A percentile compares a stretch with the other conserved stretches of the same genome.
These are phyloP conservation scores for Pythium pyrilobum DNA, from an alignment of 352 stramenopile genomes.

Conservation along the genomic window DNA sequence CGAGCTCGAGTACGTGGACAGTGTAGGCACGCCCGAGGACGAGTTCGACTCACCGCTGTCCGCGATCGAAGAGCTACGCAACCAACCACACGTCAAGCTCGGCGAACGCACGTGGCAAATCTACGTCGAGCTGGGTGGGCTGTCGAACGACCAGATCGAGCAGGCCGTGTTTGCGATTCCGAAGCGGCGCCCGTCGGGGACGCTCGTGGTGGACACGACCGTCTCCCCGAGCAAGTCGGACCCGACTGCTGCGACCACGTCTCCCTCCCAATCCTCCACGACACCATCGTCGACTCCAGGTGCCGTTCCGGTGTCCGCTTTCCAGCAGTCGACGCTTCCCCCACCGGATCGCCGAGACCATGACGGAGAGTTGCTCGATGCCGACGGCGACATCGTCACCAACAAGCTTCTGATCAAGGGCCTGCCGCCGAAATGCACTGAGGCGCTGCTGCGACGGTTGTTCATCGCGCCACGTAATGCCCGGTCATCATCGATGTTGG, in stretches of 20 bases:
- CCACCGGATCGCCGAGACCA: conserved; percentile 13
- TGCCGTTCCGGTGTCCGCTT: background rate
- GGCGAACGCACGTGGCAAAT: conserved; percentile 59
- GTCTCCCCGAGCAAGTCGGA: conserved; percentile 1
- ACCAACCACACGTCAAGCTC: conserved; percentile 21
- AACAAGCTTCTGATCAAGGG: conserved; percentile 70
- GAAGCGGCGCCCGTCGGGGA: conserved; percentile 39
- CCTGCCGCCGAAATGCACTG: conserved; percentile 46
- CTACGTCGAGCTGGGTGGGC: conserved; percentile 44
- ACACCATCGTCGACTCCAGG: conserved; percentile 11
- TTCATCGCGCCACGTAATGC: conserved; percentile 25
- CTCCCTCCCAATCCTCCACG: conserved; percentile 9
- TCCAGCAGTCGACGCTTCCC: background rate
- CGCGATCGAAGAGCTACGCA: conserved; percentile 7
- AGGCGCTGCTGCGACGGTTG: conserved; percentile 31
- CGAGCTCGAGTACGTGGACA: conserved; percentile 54
- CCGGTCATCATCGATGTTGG: conserved; percentile 1
- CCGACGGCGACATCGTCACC: conserved; percentile 40
- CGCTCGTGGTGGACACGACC: background rate
- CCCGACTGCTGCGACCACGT: background rate
- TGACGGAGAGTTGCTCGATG: conserved; percentile 39
- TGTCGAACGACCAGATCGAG: conserved; percentile 49
- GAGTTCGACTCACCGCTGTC: conserved; percentile 18
- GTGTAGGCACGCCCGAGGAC: conserved; percentile 16
- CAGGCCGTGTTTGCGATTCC: conserved; percentile 78